Evolutionary conservation across 2,329 filamentous ascomycete genomes (phyloP).

Genomic region (Sporothrix globosa): DNA sequence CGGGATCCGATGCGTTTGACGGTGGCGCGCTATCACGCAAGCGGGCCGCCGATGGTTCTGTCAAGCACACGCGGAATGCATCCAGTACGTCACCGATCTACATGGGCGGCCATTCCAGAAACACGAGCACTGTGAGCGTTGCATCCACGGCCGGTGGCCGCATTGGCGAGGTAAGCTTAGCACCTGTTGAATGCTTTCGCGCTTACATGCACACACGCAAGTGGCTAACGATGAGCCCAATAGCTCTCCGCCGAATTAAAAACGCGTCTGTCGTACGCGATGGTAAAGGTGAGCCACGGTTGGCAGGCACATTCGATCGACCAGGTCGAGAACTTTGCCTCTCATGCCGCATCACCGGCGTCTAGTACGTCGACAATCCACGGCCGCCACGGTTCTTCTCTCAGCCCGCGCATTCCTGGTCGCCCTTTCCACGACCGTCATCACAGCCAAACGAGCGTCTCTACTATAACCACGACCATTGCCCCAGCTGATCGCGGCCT

Average conservation of each 20-base stretch:
- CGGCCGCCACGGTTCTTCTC: conserved; percentile 54
- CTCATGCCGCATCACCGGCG: conserved; percentile 66
- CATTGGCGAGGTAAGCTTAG: conserved; percentile 73
- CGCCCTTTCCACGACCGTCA: conserved; percentile 45
- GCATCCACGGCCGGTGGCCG: conserved; percentile 66
- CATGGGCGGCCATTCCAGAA: conserved; percentile 65
- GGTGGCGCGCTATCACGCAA: conserved; percentile 58
- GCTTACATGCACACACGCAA: too few relatives aligned
- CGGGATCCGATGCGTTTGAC: conserved; percentile 39
- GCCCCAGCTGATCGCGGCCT: conserved; percentile 1
- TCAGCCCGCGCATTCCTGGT: conserved; percentile 56
- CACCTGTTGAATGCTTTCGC: not conserved
- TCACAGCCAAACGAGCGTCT: conserved; percentile 32
- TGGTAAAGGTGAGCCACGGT: conserved; percentile 88
- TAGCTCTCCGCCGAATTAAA: conserved; percentile 75
- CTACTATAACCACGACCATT: conserved; percentile 27
- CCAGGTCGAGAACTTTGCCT: conserved; percentile 75
- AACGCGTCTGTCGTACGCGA: conserved; percentile 86
- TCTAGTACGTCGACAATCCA: conserved; percentile 62
- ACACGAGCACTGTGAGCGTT: conserved; percentile 68
- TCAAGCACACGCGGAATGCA: conserved; percentile 58
- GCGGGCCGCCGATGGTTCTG: conserved; percentile 73
- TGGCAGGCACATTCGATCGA: conserved; percentile 80
- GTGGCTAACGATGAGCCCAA: conserved; percentile 43
- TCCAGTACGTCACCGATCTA: conserved; percentile 54